Evolutionary conservation across 164 flowering plant species (phyloP), one percentile per base, ranked within the genome.

Genomic region (Brasenia schreberi): DNA sequence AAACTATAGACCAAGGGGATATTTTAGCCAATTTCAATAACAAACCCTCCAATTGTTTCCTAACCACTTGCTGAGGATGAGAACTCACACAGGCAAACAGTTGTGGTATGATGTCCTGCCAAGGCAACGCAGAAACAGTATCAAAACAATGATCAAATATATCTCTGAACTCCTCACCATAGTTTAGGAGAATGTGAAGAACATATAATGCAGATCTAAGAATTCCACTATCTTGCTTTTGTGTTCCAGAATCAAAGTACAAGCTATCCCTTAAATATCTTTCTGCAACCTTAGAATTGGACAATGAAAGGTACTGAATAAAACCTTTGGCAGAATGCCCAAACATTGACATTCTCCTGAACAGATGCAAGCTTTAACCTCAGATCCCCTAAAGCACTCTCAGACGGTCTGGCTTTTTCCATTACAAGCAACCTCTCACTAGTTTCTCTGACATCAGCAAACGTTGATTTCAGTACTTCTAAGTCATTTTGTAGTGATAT

Each of bases 41-140:
- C 66, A 93, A 77, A 65, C 83, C 79, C 70, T 89, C 94, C 72
- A 93, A 67, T 74, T 87, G 96, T 77, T 83, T 85, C 66, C 97
- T 81, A 7, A 89, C 88, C 56, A 80, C 80, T 73, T 75, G 77
- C 74, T 90, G 89, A 18, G 98, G 92, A 76, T 93, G 98, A 76
- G 94, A 83, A 77, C 88, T 87, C 76, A 93, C 72, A 11, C 94
- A 92, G 73, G 98, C 90, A 86, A 88, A 93, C 66, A 93, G 74
- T 65, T 93, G 98, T n/a, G 98, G 96, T 18, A 87, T 87, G 59
- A 93, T 77, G 71, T 90, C 97, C 98, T 93, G 98, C 98, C 98
- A 93, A 42, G 98, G 90, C 72, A 82, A 81, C 75, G 89, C 73
- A 68, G 98, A 92, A 71, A 86, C 86, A 49, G 75, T 71, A n/a